Conservation (phyloP, 805 yeast genomes). For the Lachancea cidri region DNA sequence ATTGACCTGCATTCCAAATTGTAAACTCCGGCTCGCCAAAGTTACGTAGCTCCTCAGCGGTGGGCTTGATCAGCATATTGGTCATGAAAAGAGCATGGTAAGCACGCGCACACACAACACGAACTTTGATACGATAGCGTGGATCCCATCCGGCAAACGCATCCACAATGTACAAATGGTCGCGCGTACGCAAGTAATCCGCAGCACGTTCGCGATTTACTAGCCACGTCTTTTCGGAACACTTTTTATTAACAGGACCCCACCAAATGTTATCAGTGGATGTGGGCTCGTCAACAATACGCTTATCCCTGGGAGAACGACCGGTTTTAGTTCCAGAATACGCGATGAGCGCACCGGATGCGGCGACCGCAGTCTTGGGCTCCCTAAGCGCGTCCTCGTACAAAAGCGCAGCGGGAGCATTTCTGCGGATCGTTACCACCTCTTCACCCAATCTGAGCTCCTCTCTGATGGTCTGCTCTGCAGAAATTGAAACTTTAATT, state of each 20-base stretch:
- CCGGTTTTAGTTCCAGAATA: conserved; percentile 95
- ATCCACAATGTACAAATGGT: conserved; percentile 88
- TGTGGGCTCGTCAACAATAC: conserved; percentile 92
- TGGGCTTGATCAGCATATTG: conserved; percentile 95
- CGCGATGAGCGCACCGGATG: conserved; percentile 93
- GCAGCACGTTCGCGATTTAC: conserved; percentile 94
- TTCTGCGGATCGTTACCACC: conserved; percentile 66
- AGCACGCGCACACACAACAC: conserved; percentile 96
- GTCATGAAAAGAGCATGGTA: conserved; percentile 98
- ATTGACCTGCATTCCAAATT: conserved; percentile 96
- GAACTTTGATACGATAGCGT: conserved; percentile 89
- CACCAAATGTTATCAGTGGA: conserved; percentile 90
- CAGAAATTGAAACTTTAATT: conserved; percentile 14
- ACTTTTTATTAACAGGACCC: conserved; percentile 98
- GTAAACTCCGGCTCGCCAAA: conserved; percentile 98
- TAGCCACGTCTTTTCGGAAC: conserved; percentile 90
- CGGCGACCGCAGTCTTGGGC: conserved; percentile 83
- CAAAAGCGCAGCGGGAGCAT: conserved; percentile 86
- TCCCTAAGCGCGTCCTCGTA: conserved; percentile 94
- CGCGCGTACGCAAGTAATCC: conserved; percentile 94
- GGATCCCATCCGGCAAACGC: conserved; percentile 99
- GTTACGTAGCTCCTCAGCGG: conserved; percentile 76
- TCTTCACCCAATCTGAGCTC: conserved; percentile 52
- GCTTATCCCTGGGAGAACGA: conserved; percentile 96
- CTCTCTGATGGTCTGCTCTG: conserved; percentile 28